Evolutionary conservation across 192 early-diverging fungal species (phyloP).

Genomic region (Backusella psychrophila): DNA sequence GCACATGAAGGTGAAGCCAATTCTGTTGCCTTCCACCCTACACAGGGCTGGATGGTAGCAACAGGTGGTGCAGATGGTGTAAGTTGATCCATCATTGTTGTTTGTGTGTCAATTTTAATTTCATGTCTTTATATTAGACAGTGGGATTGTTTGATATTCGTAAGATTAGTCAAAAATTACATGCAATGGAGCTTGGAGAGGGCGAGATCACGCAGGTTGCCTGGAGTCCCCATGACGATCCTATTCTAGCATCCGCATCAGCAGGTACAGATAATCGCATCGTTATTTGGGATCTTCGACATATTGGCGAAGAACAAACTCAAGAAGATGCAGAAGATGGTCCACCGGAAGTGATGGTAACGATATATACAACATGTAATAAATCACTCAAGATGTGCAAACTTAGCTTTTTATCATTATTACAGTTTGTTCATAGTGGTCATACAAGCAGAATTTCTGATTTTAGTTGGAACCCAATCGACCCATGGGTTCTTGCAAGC

Average conservation of each 20-base stretch:
- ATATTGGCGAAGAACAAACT: conserved; percentile 97
- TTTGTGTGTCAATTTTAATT: background rate
- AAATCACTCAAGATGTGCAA: background rate
- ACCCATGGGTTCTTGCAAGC: conserved; percentile 93
- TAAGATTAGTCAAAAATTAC: conserved; percentile 81
- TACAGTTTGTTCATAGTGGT: conserved; percentile 93
- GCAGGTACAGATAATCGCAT: conserved; percentile 88
- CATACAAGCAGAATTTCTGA: conserved; percentile 96
- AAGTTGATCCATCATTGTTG: background rate
- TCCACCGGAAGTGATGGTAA: conserved; percentile 91
- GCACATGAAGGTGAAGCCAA: conserved; percentile 96
- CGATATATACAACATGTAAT: background rate
- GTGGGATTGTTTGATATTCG: conserved; percentile 96
- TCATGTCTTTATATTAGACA: conserved; percentile 44
- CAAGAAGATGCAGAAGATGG: conserved; percentile 99
- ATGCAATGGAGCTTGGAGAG: conserved; percentile 88
- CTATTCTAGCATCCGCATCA: conserved; percentile 87
- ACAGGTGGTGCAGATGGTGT: conserved; percentile 94
- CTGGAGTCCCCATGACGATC: conserved; percentile 93
- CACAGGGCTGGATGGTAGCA: conserved; percentile 83
- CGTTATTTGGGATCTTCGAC: conserved; percentile 92
- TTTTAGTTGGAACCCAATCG: conserved; percentile 91
- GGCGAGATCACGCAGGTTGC: conserved; percentile 89
- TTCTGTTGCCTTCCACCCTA: conserved; percentile 91
- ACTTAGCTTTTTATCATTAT: background rate